Conservation (phyloP, 768 basidiomycete species). For the Suillus americanus region DNA sequence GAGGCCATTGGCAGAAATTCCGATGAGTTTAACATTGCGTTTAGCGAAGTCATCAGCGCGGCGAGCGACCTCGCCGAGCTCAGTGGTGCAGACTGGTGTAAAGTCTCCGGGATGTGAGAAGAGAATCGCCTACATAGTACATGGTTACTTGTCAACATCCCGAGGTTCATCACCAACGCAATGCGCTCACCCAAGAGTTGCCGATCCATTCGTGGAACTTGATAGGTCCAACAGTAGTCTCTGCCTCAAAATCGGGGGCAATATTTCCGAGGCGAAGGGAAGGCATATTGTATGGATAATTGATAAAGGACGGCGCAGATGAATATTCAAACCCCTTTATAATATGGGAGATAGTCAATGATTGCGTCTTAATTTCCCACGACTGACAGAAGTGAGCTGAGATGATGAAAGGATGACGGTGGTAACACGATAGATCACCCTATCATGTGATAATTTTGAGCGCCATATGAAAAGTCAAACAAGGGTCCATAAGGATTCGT, state of each 20-base stretch:
- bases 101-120: constrained; percentile 97
- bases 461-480: neutral
- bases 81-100: constrained; percentile 95
- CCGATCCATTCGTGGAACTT: constrained; percentile 94
- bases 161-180: neutral
- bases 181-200: constrained; percentile 72
- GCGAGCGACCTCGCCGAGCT: constrained; percentile 93
- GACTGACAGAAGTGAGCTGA: constrained; percentile 17
- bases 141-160: constrained; percentile 1
- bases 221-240: constrained; percentile 86
- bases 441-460: neutral
- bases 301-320: constrained; percentile 8
- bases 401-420: neutral
- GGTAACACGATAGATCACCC: neutral
- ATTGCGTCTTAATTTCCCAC: constrained; percentile 71
- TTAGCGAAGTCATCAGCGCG: constrained; percentile 81
- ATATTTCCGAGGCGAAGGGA: constrained; percentile 80
- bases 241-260: constrained; percentile 90
- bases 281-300: constrained; percentile 32
- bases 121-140: constrained; percentile 66
- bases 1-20: constrained; percentile 89
- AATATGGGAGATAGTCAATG: constrained; percentile 22
- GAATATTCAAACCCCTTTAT: constrained; percentile 7
- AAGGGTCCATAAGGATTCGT: neutral
- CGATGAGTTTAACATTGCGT: constrained; percentile 91